phyloP scores from a whole-genome alignment of 164 flowering plant genomes.

The Liriodendron chinense region DNA sequence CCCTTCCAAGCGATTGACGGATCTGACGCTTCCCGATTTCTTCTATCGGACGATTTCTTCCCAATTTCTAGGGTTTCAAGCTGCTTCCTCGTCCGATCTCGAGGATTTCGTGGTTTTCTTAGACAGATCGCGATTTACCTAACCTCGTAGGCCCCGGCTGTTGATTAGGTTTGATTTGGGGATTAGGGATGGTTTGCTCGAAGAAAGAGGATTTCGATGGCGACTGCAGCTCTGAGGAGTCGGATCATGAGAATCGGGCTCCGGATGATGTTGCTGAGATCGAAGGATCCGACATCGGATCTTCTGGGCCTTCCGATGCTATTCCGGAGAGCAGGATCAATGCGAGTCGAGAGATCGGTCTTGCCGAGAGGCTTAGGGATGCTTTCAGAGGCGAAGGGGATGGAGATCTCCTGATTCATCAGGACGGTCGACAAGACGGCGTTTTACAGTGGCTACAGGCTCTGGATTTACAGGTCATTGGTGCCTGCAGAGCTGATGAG shows the following conservation, averaged over 20 bases:
- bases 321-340: conserved; percentile 4
- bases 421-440: conserved; percentile 36
- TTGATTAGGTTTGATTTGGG: not conserved
- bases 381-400: conserved; percentile 44
- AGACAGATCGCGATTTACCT: not conserved
- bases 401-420: conserved; percentile 59
- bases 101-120: not conserved
- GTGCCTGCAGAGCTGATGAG: conserved; percentile 95
- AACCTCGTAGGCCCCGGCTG: not conserved
- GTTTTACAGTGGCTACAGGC: conserved; percentile 82
- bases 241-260: conserved; percentile 20
- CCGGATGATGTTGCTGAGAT: conserved; percentile 16
- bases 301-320: conserved; percentile 12
- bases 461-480: conserved; percentile 79
- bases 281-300: conserved; percentile 20
- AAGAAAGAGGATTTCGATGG: conserved; percentile 25
- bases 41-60: not conserved
- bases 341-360: conserved; percentile 21
- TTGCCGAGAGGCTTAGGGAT: conserved; percentile 50
- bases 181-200: conserved; percentile 29
- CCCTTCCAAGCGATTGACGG: not conserved
- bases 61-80: not conserved
- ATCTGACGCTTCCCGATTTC: not conserved
- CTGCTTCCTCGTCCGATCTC: not conserved
- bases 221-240: conserved; percentile 15